These are phyloP conservation scores for Aquilaria malaccensis DNA, from an alignment of 345 rosid species.

Conservation along the genomic window DNA sequence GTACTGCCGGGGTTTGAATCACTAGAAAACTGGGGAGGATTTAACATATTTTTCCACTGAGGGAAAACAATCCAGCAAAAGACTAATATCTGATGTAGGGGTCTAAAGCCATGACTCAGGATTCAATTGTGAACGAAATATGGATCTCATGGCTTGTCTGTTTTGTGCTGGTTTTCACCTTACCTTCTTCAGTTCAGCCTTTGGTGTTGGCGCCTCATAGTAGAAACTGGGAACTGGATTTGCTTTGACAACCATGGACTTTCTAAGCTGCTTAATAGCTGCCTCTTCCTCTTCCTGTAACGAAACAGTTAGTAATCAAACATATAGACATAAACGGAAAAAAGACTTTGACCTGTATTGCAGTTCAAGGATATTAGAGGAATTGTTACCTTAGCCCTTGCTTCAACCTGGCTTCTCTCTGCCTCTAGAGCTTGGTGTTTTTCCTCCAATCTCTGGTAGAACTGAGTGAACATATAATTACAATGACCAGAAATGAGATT, in stretches of 20 bases:
- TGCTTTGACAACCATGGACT: conserved; percentile 69
- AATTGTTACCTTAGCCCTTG: conserved; percentile 56
- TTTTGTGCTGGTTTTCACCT: no score
- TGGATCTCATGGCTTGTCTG: no score
- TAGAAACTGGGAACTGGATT: conserved; percentile 94
- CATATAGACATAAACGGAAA: no score
- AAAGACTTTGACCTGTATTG: not conserved
- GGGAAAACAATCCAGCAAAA: no score
- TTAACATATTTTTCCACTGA: no score
- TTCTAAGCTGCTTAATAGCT: conserved; percentile 83
- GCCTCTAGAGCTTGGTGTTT: conserved; percentile 80
- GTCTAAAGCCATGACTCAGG: no score
- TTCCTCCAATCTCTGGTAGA: conserved; percentile 74
- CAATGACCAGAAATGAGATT: conserved; percentile 8
- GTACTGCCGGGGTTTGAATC: no score
- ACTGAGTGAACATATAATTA: conserved; percentile 32
- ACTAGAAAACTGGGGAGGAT: no score
- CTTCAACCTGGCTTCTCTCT: conserved; percentile 66
- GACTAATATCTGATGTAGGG: no score
- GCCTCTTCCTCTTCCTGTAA: conserved; percentile 95
- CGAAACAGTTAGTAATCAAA: not conserved
- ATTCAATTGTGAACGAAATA: no score
- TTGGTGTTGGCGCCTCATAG: conserved; percentile 82
- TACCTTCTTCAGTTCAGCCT: conserved; percentile 88
- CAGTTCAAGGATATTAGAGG: no score